These are phyloP conservation scores for Suillus luteus DNA, from an alignment of 768 basidiomycete species.

Conservation along the genomic window DNA sequence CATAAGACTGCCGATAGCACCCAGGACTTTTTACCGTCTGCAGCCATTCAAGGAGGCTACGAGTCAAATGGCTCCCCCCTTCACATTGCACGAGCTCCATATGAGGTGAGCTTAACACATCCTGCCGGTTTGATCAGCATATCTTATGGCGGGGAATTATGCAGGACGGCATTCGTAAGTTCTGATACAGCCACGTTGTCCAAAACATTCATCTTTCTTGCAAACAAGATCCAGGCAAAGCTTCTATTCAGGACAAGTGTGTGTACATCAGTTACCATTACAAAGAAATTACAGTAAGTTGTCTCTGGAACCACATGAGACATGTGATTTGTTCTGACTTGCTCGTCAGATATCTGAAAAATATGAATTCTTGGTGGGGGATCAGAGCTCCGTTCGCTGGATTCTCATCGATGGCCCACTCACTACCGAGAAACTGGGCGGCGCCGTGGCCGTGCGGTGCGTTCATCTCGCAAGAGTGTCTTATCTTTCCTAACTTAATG, in stretches of 20 bases:
- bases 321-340: neutral
- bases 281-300: conserved; percentile 15
- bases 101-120: neutral
- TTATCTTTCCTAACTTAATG: neutral
- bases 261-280: conserved; percentile 19
- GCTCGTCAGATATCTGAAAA: conserved; percentile 25
- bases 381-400: conserved; percentile 31
- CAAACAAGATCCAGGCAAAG: conserved; percentile 11
- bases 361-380: conserved; percentile 31
- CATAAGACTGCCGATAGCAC: neutral
- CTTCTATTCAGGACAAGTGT: neutral
- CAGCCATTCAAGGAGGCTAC: neutral
- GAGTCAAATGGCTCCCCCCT: neutral
- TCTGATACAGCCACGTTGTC: neutral
- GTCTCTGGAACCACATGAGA: neutral
- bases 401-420: neutral
- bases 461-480: neutral
- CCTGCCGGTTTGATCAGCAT: neutral
- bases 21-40: neutral
- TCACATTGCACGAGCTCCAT: conserved; percentile 6
- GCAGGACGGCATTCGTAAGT: conserved; percentile 9
- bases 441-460: conserved; percentile 5
- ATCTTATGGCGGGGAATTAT: neutral
- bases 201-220: neutral
- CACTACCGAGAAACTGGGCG: conserved; percentile 5